Evolutionary conservation across 129 eudicot species (phyloP).

Genomic region (Centella asiatica): DNA sequence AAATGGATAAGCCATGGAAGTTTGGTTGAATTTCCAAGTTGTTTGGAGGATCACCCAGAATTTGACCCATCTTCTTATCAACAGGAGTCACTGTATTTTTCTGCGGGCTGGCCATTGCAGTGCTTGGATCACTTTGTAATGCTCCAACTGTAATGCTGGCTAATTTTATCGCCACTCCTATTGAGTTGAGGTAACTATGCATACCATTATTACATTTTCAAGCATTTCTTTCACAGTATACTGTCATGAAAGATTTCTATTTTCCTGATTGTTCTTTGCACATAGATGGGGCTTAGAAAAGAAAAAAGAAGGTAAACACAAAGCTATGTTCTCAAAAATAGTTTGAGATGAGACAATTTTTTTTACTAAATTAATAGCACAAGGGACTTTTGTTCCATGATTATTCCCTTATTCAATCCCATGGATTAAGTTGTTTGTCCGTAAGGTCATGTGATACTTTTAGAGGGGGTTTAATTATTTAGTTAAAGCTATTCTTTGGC

Average conservation of each 20-base stretch:
- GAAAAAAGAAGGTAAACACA: not conserved
- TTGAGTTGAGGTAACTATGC: constrained; percentile 68
- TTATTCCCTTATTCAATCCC: no score
- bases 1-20: not conserved
- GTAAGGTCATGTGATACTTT: no score
- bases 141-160: constrained; percentile 81
- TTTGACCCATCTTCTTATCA: constrained; percentile 12
- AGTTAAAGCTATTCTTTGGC: no score
- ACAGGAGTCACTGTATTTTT: constrained; percentile 87
- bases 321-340: not conserved
- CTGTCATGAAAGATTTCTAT: not conserved
- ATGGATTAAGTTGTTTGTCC: no score
- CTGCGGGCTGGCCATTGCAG: constrained; percentile 73
- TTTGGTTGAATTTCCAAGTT: not conserved
- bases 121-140: constrained; percentile 59
- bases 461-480: no score
- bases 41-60: constrained; percentile 3
- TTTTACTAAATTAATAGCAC: no score
- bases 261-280: not conserved
- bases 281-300: not conserved
- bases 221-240: constrained; percentile 4
- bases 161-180: constrained; percentile 83
- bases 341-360: no score
- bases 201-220: not conserved
- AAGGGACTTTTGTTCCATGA: no score